Base-by-base conservation (phyloP, 345 rosid genomes). In the Eucalyptus pauciflora region DNA sequence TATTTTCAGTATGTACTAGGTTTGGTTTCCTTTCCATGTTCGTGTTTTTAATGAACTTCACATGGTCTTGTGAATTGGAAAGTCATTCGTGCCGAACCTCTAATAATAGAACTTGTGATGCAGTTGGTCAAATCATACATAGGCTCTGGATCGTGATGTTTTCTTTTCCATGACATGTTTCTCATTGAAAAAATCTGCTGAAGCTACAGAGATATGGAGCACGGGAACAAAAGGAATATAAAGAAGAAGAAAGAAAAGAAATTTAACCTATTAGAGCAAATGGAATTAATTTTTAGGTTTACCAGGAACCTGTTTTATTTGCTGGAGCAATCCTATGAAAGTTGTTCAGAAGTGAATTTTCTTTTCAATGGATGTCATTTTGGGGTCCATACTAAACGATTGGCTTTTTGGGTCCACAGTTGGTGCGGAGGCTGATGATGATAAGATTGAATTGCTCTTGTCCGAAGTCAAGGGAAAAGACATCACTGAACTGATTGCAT, bases 381-480 rank as follows among this genome's bases (percentile, higher is more conserved):
- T 11, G 48, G 83, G 43, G 25, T 37, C 16, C 31, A 24, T 27
- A 6, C 54, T 64, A 22, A 67, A 54, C 13, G 22, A 89, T 52
- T 33, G 31, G n/a, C 69, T 45, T 87, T 50, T 86, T 50, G 27
- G 48, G 46, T 90, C 41, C 90, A 86, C 92, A 96, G 98, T 97
- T 85, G 98, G 99, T 24, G 95, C 94, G 20, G 99, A 96, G 43
- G 85, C 92, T 5, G 96, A 94, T 1, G 95, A 94, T 24, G 92
- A 94, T 56, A 93, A 91, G 90, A 92, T 97, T 83, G 94, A 94
- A 86, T 92, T 96, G 80, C 92, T 97, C 29, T 80, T 96, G 86
- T 93, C 94, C 4, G 93, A 94, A 93, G 95, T 96, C 7, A 91
- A 91, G 60, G 99, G 98, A 2, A 95, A 94, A 89, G 99, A 97